Evolutionary conservation across 805 yeast genomes (phyloP).

Genomic region (Cyberlindnera misumaiensis): DNA sequence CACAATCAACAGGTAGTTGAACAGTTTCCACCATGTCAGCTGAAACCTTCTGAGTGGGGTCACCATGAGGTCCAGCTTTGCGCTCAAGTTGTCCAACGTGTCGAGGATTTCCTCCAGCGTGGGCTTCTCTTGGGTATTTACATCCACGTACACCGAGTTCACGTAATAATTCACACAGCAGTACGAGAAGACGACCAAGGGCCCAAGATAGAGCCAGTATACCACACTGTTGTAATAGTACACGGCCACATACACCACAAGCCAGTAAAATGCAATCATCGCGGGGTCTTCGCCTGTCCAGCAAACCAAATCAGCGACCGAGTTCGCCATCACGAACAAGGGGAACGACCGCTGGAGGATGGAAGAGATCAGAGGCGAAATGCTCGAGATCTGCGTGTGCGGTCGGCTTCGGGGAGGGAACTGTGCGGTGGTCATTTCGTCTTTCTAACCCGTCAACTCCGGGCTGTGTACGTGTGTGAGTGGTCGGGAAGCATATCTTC

Average conservation of each 20-base stretch:
- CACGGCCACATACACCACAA: conserved; percentile 29
- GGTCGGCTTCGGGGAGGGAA: not conserved
- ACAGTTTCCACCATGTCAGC: conserved; percentile 28
- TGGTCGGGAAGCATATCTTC: too few species aligned
- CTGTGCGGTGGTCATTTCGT: not conserved
- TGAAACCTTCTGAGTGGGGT: conserved; percentile 10
- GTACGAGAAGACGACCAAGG: conserved; percentile 28
- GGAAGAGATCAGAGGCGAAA: conserved; percentile 32
- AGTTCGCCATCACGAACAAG: conserved; percentile 35
- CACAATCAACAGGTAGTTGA: conserved; percentile 25
- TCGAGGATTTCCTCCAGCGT: conserved; percentile 41
- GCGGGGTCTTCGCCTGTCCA: conserved; percentile 43
- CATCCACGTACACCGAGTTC: conserved; percentile 35
- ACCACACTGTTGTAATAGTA: conserved; percentile 31
- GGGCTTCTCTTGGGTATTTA: conserved; percentile 33
- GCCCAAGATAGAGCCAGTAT: conserved; percentile 28
- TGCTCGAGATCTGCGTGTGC: conserved; percentile 1
- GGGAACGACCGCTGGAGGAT: conserved; percentile 40
- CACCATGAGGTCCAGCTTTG: conserved; percentile 30
- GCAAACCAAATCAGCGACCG: conserved; percentile 34
- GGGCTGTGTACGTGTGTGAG: too few species aligned
- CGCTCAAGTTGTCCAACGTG: conserved; percentile 37
- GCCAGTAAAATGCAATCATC: conserved; percentile 32
- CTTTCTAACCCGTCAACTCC: too few species aligned
- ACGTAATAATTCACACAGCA: conserved; percentile 36